Conservation (phyloP, 371 early-diverging fungal species). For the Massospora cicadina region DNA sequence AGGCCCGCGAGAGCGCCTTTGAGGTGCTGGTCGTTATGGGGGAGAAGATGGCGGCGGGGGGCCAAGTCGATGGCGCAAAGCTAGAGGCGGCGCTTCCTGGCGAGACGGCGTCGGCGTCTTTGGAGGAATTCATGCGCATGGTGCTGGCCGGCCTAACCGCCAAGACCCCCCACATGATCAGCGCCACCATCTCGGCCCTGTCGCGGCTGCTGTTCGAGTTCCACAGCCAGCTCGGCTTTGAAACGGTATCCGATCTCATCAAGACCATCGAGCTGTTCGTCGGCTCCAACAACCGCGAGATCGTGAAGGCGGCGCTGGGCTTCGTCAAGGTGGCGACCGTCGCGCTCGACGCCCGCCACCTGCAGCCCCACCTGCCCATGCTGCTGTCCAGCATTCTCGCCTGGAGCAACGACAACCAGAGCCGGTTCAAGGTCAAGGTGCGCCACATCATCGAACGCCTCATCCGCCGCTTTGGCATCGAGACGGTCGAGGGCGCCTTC, state of each 20-base stretch:
- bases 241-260: conserved; percentile 42
- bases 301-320: conserved; percentile 76
- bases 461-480: conserved; percentile 65
- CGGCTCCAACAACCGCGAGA: conserved; percentile 65
- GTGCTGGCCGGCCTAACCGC: conserved; percentile 87
- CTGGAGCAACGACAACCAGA: conserved; percentile 72
- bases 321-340: conserved; percentile 84
- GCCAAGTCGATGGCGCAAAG: conserved; percentile 32
- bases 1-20: conserved; percentile 64
- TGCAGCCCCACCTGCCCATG: conserved; percentile 42
- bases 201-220: conserved; percentile 83
- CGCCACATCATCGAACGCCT: conserved; percentile 87
- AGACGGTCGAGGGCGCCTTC: conserved; percentile 50
- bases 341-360: conserved; percentile 40
- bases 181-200: conserved; percentile 69
- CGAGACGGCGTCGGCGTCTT: conserved; percentile 25
- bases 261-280: conserved; percentile 57
- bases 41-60: conserved; percentile 62
- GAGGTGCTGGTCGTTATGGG: conserved; percentile 77
- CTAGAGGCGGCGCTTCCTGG: too few relatives aligned
- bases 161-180: conserved; percentile 78
- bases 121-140: conserved; percentile 62
- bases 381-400: conserved; percentile 47
- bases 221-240: conserved; percentile 17
- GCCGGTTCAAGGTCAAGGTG: conserved; percentile 74